A percentile compares a stretch with the other conserved stretches of the same genome.
Conservation (phyloP, 305 asterid species). For the Coffea humblotiana region DNA sequence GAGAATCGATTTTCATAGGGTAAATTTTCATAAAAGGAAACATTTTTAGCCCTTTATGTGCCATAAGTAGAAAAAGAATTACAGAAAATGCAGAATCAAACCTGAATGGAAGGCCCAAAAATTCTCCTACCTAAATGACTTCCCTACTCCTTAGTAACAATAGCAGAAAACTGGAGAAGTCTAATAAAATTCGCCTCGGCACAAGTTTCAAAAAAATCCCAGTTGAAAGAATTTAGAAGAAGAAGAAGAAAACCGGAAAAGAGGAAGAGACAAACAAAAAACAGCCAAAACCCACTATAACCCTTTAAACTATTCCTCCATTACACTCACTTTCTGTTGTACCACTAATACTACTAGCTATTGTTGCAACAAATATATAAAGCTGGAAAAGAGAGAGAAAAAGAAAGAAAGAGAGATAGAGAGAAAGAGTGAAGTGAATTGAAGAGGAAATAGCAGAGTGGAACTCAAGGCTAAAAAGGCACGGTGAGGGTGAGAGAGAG, state of each 20-base stretch:
- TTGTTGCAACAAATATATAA: background rate
- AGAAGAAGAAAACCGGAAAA: background rate
- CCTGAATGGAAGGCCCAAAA: conserved; percentile 16
- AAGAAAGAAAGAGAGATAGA: conserved; percentile 2
- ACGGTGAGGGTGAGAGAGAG: conserved; percentile 21
- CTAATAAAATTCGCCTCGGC: background rate
- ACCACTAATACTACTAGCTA: background rate
- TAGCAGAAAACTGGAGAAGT: background rate
- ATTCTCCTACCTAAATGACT: conserved; percentile 13
- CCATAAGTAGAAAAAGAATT: background rate
- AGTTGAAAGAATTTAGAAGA: background rate
- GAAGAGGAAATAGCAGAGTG: background rate
- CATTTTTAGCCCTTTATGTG: background rate
- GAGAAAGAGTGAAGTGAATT: conserved; percentile 13
- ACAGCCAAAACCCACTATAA: background rate
- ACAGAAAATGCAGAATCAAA: conserved; percentile 11
- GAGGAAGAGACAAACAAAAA: conserved; percentile 1
- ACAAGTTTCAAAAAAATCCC: conserved; percentile 1
- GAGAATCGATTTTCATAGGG: background rate
- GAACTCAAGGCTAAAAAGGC: conserved; percentile 34
- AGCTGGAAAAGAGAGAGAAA: background rate
- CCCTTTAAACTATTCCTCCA: conserved; percentile 3
- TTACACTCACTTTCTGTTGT: background rate
- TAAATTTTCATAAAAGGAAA: background rate
- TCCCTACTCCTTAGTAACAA: background rate